phyloP scores from a whole-genome alignment of 2,329 filamentous ascomycete genomes.

The Fusarium lyarnte region DNA sequence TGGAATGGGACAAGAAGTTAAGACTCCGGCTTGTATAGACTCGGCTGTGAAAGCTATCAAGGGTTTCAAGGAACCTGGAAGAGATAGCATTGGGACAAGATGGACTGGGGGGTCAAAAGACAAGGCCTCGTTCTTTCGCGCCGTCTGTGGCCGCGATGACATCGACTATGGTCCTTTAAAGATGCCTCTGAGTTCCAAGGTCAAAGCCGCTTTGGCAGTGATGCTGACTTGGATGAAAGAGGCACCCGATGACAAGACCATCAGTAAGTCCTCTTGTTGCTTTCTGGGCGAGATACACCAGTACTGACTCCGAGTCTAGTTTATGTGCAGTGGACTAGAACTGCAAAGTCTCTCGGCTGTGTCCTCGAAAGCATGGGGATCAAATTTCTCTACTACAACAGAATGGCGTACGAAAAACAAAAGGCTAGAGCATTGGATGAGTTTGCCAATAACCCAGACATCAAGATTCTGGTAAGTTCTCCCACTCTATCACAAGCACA shows the following conservation, averaged over 20 bases:
- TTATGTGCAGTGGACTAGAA: conserved; percentile 49
- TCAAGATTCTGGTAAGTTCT: conserved; percentile 50
- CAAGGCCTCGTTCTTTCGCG: conserved; percentile 31
- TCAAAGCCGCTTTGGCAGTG: conserved; percentile 45
- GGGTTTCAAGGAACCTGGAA: conserved; percentile 28
- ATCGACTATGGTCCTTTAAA: not conserved
- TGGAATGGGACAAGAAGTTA: not conserved
- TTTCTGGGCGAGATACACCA: no score
- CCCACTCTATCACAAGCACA: rapidly evolving
- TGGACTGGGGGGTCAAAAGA: not conserved
- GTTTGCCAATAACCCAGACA: conserved; percentile 26
- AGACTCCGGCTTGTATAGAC: not conserved
- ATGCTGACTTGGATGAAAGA: conserved; percentile 46
- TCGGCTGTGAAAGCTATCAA: rapidly evolving
- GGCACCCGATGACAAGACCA: conserved; percentile 51
- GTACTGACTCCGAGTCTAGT: conserved; percentile 36
- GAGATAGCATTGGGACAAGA: conserved; percentile 32
- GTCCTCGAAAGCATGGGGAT: conserved; percentile 46
- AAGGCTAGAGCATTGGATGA: conserved; percentile 29
- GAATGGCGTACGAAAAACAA: conserved; percentile 25
- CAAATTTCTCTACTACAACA: conserved; percentile 52
- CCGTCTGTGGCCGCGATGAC: not conserved
- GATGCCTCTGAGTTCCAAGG: conserved; percentile 46
- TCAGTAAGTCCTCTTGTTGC: conserved; percentile 41
- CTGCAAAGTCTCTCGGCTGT: conserved; percentile 48